Evolutionary conservation across 176 grass and related monocot species (phyloP).

Genomic region (Hyparrhenia diplandra): DNA sequence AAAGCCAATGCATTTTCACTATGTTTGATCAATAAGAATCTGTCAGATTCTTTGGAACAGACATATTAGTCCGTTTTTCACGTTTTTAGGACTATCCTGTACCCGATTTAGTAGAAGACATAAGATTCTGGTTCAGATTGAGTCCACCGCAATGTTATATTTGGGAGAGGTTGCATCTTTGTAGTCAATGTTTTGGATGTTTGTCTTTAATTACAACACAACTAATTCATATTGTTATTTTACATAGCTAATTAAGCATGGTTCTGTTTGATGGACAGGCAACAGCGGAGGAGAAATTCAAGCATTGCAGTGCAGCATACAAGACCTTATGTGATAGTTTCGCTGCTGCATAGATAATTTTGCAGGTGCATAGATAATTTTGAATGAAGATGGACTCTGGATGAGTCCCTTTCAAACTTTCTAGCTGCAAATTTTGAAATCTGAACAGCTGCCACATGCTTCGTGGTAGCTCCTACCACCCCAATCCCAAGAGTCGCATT

Average conservation of each 20-base stretch:
- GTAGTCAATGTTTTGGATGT: conserved; percentile 23
- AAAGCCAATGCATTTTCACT: conserved; percentile 13
- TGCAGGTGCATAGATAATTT: conserved; percentile 17
- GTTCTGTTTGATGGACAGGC: conserved; percentile 42
- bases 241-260: conserved; percentile 1
- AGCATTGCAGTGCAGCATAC: conserved; percentile 86
- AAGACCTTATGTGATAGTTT: conserved; percentile 75
- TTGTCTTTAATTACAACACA: neutral
- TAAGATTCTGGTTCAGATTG: neutral
- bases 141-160: neutral
- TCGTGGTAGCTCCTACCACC: neutral
- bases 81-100: neutral
- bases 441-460: neutral
- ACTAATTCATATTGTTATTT: neutral
- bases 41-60: conserved; percentile 5
- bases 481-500: neutral
- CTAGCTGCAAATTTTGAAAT: neutral
- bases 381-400: conserved; percentile 13
- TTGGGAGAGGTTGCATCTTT: conserved; percentile 6
- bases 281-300: conserved; percentile 91
- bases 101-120: neutral
- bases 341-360: conserved; percentile 24
- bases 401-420: conserved; percentile 8
- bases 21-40: neutral
- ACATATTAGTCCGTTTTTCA: neutral